phyloP scores from a whole-genome alignment of 225 moss, liverwort and hornwort genomes.

The Neckera pumila region DNA sequence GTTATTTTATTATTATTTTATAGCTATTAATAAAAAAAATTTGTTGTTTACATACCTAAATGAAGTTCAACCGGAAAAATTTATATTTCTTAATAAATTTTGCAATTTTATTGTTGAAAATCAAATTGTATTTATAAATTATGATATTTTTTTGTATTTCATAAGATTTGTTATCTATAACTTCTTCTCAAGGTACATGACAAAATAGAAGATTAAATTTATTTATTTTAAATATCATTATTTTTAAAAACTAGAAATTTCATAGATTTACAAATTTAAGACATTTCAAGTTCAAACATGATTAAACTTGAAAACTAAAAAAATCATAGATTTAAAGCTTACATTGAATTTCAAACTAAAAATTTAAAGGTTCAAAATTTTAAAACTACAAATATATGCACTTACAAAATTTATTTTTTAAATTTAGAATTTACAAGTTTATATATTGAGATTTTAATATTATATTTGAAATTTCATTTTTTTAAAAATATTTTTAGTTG shows the following conservation, averaged over 20 bases:
- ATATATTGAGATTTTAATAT: background rate
- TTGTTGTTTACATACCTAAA: too few species aligned
- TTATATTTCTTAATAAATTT: background rate
- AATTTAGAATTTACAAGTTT: background rate
- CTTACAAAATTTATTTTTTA: background rate
- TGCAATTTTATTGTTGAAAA: background rate
- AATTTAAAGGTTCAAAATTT: too few species aligned
- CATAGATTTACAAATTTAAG: too few species aligned
- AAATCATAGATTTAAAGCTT: background rate
- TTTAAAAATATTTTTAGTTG: background rate
- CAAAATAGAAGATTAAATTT: too few species aligned
- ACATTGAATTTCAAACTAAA: background rate
- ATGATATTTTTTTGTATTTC: background rate
- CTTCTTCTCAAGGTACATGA: too few species aligned
- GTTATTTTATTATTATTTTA: background rate
- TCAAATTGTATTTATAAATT: background rate
- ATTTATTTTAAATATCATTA: too few species aligned
- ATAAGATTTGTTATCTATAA: too few species aligned
- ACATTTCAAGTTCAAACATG: too few species aligned
- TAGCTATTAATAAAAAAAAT: background rate
- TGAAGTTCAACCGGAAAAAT: accelerated
- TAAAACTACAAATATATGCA: accelerated
- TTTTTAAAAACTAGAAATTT: too few species aligned
- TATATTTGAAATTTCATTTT: background rate
- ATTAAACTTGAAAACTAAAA: too few species aligned